phyloP scores from a whole-genome alignment of 345 rosid genomes.

The Aegle marmelos region DNA sequence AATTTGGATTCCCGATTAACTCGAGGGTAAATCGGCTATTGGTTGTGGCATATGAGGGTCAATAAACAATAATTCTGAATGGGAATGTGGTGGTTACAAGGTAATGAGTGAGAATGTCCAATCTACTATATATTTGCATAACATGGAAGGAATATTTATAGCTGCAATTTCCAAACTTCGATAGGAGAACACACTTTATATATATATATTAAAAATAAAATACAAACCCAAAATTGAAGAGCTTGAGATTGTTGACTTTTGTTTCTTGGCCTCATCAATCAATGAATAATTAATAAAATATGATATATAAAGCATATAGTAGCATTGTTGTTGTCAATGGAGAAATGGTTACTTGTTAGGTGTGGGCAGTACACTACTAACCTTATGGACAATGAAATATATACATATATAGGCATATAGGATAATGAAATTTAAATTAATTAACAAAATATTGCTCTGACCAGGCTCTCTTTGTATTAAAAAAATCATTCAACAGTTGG shows the following conservation, averaged over 20 bases:
- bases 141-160: constrained; percentile 1
- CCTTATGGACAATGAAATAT: neutral
- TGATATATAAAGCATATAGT: neutral
- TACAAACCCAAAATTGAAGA: neutral
- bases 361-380: neutral
- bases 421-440: neutral
- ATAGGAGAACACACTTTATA: neutral
- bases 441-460: constrained; percentile 4
- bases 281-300: neutral
- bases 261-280: neutral
- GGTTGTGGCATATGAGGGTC: neutral
- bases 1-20: neutral
- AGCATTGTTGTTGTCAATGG: neutral
- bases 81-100: neutral
- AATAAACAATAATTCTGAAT: neutral
- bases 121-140: neutral
- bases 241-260: constrained; percentile 21
- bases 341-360: constrained; percentile 11
- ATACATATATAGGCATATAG: neutral
- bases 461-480: neutral
- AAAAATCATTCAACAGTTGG: neutral
- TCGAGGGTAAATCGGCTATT: neutral
- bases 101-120: neutral
- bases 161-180: neutral
- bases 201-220: neutral